Evolutionary conservation across 176 grass and related monocot genomes (phyloP).

Genomic region (Oryza brachyantha): DNA sequence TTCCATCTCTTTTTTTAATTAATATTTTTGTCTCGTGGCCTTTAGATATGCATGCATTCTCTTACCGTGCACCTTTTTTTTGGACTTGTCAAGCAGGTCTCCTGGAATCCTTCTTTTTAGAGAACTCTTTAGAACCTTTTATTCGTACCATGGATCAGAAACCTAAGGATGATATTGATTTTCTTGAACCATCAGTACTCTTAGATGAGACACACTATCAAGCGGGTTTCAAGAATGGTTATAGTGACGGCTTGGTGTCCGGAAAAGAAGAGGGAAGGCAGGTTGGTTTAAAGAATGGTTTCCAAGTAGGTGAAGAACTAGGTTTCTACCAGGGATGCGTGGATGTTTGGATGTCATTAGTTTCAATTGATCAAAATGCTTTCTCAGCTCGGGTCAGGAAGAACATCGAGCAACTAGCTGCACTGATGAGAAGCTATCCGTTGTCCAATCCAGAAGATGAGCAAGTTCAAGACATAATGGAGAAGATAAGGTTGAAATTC

Average conservation of each 20-base stretch:
- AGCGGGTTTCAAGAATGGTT: conserved; percentile 67
- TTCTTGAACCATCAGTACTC: conserved; percentile 59
- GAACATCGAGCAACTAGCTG: conserved; percentile 57
- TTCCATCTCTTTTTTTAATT: conserved; percentile 1
- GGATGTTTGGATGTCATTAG: conserved; percentile 59
- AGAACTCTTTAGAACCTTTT: background rate
- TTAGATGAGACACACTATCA: conserved; percentile 67
- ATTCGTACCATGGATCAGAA: conserved; percentile 49
- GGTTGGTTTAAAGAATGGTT: conserved; percentile 71
- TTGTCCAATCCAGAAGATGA: conserved; percentile 65
- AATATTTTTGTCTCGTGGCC: background rate
- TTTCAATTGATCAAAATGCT: conserved; percentile 35
- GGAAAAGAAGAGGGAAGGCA: conserved; percentile 70
- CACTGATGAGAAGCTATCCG: conserved; percentile 50
- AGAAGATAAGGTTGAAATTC: conserved; percentile 71
- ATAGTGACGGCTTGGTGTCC: conserved; percentile 52
- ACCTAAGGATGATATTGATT: conserved; percentile 34
- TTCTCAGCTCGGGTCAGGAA: conserved; percentile 62
- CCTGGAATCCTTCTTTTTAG: background rate
- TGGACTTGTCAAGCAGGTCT: conserved; percentile 5
- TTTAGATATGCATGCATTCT: background rate
- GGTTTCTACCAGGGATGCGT: conserved; percentile 80
- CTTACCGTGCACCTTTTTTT: background rate
- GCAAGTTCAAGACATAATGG: conserved; percentile 56
- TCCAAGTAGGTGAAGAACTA: conserved; percentile 69